phyloP scores from a whole-genome alignment of 352 stramenopile genomes.

The Pythium vanterpoolii region DNA sequence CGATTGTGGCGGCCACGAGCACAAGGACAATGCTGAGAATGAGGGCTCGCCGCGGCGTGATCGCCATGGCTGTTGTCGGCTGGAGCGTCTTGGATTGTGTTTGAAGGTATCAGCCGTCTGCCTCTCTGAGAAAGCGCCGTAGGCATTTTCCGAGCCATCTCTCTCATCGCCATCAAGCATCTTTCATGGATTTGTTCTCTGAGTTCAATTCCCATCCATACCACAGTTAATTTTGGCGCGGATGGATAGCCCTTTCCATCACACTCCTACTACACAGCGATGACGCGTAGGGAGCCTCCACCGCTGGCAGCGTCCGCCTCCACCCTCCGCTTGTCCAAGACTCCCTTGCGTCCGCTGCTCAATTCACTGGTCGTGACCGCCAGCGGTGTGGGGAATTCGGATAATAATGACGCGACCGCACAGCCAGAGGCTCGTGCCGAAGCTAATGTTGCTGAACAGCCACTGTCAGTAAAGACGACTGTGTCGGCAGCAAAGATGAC shows the following conservation, averaged over 20 bases:
- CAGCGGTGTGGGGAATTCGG: neutral
- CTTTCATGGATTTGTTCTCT: neutral
- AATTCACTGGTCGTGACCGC: neutral
- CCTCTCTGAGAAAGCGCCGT: no score
- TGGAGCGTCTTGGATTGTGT: neutral
- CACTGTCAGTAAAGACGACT: no score
- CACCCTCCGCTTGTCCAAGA: slow-evolving; percentile 5
- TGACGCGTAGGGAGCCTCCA: slow-evolving; percentile 1
- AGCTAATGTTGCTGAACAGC: neutral
- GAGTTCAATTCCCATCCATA: neutral
- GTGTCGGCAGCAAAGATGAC: neutral
- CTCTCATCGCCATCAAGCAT: neutral
- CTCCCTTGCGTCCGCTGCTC: neutral
- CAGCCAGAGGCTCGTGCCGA: neutral
- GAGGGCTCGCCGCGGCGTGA: slow-evolving; percentile 14
- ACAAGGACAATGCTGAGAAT: slow-evolving; percentile 15
- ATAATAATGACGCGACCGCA: neutral
- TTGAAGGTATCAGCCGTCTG: no score
- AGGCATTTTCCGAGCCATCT: no score
- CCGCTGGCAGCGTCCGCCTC: neutral
- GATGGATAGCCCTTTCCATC: neutral
- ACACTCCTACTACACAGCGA: neutral
- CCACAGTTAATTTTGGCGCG: slow-evolving; percentile 5
- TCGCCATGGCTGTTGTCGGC: neutral
- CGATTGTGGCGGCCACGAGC: slow-evolving; percentile 14